Conservation (phyloP, 768 basidiomycete genomes). For the Trametopsis cervina region DNA sequence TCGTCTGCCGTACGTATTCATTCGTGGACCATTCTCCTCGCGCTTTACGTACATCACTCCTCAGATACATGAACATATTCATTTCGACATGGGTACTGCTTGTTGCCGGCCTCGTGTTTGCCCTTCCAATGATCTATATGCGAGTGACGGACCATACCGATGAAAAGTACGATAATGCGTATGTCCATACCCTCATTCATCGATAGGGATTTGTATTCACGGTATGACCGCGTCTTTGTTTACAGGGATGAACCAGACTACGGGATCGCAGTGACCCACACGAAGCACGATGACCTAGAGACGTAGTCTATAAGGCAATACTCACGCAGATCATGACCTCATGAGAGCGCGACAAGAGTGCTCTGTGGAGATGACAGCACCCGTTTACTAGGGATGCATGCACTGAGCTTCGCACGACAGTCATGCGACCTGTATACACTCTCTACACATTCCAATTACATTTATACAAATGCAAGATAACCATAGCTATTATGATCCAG, state of each 20-base stretch:
- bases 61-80: slow-evolving; percentile 62
- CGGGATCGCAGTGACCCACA: no score
- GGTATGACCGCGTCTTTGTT: no score
- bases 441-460: slow-evolving; percentile 14
- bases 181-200: no score
- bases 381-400: no score
- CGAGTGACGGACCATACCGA: slow-evolving; percentile 60
- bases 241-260: no score
- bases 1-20: slow-evolving; percentile 44
- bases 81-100: slow-evolving; percentile 71
- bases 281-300: no score
- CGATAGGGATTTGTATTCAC: no score
- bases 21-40: slow-evolving; percentile 3
- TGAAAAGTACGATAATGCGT: slow-evolving; percentile 29
- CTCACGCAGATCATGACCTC: no score
- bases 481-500: slow-evolving; percentile 12
- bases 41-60: not conserved
- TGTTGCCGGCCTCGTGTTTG: slow-evolving; percentile 53
- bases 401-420: no score
- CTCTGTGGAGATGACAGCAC: no score
- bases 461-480: slow-evolving; percentile 11
- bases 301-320: slow-evolving; percentile 8
- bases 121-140: slow-evolving; percentile 68
- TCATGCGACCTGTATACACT: no score
- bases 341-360: no score